Conservation (phyloP, 352 stramenopile species). For the Phytopythium chamaehyphon region DNA sequence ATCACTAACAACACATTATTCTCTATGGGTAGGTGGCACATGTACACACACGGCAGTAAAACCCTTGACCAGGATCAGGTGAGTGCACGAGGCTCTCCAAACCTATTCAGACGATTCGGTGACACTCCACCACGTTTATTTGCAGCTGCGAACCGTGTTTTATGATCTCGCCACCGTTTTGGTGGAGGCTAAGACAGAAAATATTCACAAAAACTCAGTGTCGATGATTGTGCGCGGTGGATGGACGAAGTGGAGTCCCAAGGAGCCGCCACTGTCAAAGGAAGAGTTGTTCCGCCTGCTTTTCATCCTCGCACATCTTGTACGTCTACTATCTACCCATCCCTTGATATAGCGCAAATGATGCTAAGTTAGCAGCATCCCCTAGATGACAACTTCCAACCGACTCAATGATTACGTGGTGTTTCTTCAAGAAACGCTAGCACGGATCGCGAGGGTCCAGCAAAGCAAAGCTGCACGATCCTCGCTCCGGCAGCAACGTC, state of each 20-base stretch:
- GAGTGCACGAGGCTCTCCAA: constrained; percentile 2
- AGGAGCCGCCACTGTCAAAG: constrained; percentile 48
- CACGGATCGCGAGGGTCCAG: constrained; percentile 42
- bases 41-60: constrained; percentile 39
- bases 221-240: constrained; percentile 64
- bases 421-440: constrained; percentile 72
- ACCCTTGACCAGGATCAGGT: constrained; percentile 53
- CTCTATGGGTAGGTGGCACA: constrained; percentile 27
- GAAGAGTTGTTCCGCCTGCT: constrained; percentile 60
- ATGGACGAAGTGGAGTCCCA: constrained; percentile 69
- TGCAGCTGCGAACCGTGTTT: constrained; percentile 57
- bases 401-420: constrained; percentile 62
- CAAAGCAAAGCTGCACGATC: constrained; percentile 34
- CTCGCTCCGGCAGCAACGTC: constrained; percentile 12
- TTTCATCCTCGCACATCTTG: constrained; percentile 72
- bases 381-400: constrained; percentile 69
- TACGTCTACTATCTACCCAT: constrained; percentile 24
- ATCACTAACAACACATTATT: neutral
- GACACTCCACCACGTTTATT: constrained; percentile 1
- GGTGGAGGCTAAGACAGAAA: constrained; percentile 74
- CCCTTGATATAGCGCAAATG: too few species aligned
- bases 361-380: neutral
- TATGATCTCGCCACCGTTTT: constrained; percentile 71
- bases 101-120: neutral
- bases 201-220: constrained; percentile 72